phyloP scores from a whole-genome alignment of 192 early-diverging fungal species.

The Cetraspora pellucida region DNA sequence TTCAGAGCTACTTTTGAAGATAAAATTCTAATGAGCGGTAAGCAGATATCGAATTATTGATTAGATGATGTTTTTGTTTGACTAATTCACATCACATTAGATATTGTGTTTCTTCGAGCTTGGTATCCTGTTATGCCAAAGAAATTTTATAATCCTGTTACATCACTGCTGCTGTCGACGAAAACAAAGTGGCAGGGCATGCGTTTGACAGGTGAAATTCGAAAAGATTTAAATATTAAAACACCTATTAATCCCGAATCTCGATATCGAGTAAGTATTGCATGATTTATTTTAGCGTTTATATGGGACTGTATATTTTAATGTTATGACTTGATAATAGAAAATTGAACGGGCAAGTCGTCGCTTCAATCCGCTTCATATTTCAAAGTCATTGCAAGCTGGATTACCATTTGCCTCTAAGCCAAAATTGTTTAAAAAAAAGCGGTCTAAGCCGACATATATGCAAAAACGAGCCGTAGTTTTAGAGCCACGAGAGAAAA shows the following conservation, averaged over 20 bases:
- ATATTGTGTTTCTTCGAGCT: conserved; percentile 96
- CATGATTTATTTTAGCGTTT: background rate
- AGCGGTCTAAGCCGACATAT: conserved; percentile 55
- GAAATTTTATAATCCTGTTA: conserved; percentile 97
- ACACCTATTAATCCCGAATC: conserved; percentile 84
- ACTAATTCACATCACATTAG: conserved; percentile 45
- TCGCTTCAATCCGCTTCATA: conserved; percentile 78
- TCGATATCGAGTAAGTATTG: conserved; percentile 69
- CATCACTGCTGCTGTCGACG: conserved; percentile 77
- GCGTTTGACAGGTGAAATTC: conserved; percentile 85
- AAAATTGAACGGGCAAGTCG: conserved; percentile 75
- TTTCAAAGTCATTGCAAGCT: conserved; percentile 80
- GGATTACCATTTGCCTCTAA: conserved; percentile 88
- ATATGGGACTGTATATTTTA: background rate
- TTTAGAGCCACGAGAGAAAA: conserved; percentile 88
- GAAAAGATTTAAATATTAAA: conserved; percentile 62
- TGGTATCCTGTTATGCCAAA: conserved; percentile 97
- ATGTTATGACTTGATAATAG: conserved; percentile 35
- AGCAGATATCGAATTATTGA: conserved; percentile 5
- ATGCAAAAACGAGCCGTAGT: conserved; percentile 80
- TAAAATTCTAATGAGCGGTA: conserved; percentile 90
- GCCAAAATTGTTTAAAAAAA: conserved; percentile 70
- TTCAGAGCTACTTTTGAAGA: conserved; percentile 99
- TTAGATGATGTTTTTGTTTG: background rate
- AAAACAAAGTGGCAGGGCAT: conserved; percentile 87